Evolutionary conservation across 148 eudicot genomes (phyloP).

Genomic region (Hydrangea macrophylla): DNA sequence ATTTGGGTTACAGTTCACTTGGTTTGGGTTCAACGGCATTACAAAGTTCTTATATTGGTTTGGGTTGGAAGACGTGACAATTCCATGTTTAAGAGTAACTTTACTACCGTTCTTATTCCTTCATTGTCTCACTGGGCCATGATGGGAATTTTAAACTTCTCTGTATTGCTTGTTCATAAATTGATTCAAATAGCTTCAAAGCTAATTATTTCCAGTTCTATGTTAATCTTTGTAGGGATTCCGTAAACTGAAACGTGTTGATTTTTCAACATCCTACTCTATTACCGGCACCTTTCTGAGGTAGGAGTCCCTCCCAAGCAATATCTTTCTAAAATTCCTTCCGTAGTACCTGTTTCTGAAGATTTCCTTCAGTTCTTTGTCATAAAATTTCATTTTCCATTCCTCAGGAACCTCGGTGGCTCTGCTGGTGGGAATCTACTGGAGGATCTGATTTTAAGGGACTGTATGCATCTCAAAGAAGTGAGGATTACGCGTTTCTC

Average conservation of each 20-base stretch:
- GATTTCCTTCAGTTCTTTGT: too few relatives aligned
- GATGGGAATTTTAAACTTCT: too few relatives aligned
- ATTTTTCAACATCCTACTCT: conserved; percentile 57
- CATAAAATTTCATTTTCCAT: background rate
- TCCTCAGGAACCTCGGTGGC: conserved; percentile 48
- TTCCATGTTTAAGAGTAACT: too few relatives aligned
- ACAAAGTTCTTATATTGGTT: background rate
- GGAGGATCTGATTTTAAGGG: conserved; percentile 55
- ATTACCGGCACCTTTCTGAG: conserved; percentile 60
- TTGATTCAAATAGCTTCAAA: background rate
- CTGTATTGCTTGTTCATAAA: too few relatives aligned
- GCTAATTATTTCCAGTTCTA: background rate
- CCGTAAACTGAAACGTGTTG: conserved; percentile 44
- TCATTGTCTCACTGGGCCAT: too few relatives aligned
- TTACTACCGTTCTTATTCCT: too few relatives aligned
- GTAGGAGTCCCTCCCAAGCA: conserved; percentile 21
- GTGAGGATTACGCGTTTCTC: conserved; percentile 14
- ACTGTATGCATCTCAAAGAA: conserved; percentile 65
- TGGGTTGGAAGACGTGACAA: too few relatives aligned
- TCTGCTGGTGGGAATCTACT: conserved; percentile 34
- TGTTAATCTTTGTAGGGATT: conserved; percentile 47
- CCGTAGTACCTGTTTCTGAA: background rate
- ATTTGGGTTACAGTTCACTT: too few relatives aligned
- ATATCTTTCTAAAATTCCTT: background rate
- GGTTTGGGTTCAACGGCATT: background rate